phyloP scores from a whole-genome alignment of 148 eudicot species.

The Amaranthus hypochondriacus region DNA sequence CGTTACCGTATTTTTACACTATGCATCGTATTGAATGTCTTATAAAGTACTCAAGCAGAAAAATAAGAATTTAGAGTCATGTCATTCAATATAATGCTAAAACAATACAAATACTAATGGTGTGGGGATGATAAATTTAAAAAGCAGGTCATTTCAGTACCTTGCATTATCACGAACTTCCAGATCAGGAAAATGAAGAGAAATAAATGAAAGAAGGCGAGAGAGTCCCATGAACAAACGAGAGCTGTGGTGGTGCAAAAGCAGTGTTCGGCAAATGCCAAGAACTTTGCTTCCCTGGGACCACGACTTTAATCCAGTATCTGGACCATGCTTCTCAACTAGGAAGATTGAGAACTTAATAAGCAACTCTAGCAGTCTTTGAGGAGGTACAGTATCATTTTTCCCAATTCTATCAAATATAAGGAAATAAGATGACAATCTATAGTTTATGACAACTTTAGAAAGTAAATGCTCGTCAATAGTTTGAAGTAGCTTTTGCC shows the following conservation, averaged over 20 bases:
- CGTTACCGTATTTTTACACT: too few species aligned
- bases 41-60: not conserved
- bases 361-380: constrained; percentile 63
- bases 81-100: not conserved
- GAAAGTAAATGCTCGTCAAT: constrained; percentile 69
- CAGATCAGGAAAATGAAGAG: constrained; percentile 91
- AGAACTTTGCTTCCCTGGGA: constrained; percentile 80
- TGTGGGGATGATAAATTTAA: not conserved
- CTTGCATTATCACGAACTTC: constrained; percentile 97
- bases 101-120: not conserved
- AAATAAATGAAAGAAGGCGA: constrained; percentile 70
- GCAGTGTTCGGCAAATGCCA: constrained; percentile 72
- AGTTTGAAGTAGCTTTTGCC: constrained; percentile 76
- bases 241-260: constrained; percentile 86
- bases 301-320: constrained; percentile 81
- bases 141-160: constrained; percentile 29
- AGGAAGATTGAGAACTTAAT: constrained; percentile 48
- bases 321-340: constrained; percentile 78
- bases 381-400: constrained; percentile 69
- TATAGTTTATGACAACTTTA: constrained; percentile 54
- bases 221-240: constrained; percentile 77
- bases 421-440: constrained; percentile 60
- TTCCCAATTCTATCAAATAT: constrained; percentile 73
- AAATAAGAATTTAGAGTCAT: not conserved
- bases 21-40: not conserved